These are phyloP conservation scores for Purpureocillium takamizusanense DNA, from an alignment of 2,329 filamentous ascomycete genomes.

Conservation along the genomic window DNA sequence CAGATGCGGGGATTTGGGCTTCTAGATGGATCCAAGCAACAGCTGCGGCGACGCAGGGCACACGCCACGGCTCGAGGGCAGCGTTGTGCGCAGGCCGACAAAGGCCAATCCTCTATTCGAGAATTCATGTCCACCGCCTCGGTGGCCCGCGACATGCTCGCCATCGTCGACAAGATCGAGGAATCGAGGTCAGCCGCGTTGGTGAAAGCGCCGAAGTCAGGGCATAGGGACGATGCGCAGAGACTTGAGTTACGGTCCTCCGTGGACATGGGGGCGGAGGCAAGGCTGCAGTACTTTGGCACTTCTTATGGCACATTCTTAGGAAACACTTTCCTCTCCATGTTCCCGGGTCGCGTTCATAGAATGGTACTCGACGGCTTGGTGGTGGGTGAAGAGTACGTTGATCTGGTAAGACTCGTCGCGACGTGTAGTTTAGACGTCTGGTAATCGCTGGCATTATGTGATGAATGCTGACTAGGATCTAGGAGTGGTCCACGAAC, in stretches of 20 bases:
- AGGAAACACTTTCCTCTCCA: conserved; percentile 14
- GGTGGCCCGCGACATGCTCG: conserved; percentile 7
- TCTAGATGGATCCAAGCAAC: conserved; percentile 4
- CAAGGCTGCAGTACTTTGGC: conserved; percentile 33
- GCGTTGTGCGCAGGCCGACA: conserved; percentile 14
- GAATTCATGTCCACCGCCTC: conserved; percentile 12
- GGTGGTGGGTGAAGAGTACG: conserved; percentile 20
- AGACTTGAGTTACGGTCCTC: no score
- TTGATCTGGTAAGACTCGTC: conserved; percentile 13
- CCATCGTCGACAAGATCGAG: conserved; percentile 4
- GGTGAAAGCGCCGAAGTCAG: background rate
- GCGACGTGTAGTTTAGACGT: background rate
- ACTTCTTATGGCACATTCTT: conserved; percentile 28
- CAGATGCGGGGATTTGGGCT: conserved; percentile 18
- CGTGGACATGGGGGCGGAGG: background rate
- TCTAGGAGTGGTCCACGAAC: conserved; percentile 18
- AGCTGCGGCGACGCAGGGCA: conserved; percentile 5
- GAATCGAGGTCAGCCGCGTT: conserved; percentile 1
- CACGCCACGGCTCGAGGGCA: conserved; percentile 11
- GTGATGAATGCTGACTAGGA: background rate
- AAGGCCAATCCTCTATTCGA: conserved; percentile 11
- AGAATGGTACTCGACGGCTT: conserved; percentile 27
- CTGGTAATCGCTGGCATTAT: no score
- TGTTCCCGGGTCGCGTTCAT: conserved; percentile 18
- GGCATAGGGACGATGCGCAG: background rate